These are phyloP conservation scores for Rhexocercosporidium sp. DNA, from an alignment of 2,329 filamentous ascomycete species.

Conservation along the genomic window DNA sequence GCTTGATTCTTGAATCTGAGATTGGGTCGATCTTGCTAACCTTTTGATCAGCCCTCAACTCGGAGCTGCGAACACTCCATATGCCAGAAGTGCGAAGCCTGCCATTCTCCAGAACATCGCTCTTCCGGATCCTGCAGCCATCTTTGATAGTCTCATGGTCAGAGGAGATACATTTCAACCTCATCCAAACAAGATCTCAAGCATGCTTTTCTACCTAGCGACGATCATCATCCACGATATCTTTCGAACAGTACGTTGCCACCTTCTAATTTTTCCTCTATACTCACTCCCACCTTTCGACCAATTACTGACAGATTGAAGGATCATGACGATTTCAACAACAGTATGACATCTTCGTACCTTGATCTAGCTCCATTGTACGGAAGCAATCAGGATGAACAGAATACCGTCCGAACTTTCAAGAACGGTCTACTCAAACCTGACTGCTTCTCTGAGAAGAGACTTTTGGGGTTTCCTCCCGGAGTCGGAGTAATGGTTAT, in stretches of 20 bases:
- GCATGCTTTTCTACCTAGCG: constrained; percentile 76
- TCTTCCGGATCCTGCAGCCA: constrained; percentile 64
- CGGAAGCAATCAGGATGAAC: constrained; percentile 62
- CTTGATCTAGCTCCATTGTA: constrained; percentile 77
- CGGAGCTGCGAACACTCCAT: constrained; percentile 70
- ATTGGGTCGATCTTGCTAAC: background rate
- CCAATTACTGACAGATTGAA: constrained; percentile 18
- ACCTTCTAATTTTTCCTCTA: background rate
- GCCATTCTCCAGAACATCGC: constrained; percentile 65
- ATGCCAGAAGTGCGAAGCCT: constrained; percentile 68
- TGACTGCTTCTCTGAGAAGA: constrained; percentile 73
- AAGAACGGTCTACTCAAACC: constrained; percentile 74
- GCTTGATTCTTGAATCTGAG: no score
- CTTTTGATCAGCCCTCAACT: constrained; percentile 55
- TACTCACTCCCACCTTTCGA: background rate
- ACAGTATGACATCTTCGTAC: constrained; percentile 74
- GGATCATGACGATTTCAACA: constrained; percentile 64
- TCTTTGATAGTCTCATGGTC: constrained; percentile 68
- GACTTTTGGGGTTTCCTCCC: constrained; percentile 72
- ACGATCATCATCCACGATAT: constrained; percentile 71
- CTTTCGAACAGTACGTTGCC: constrained; percentile 58
- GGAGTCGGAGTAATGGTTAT: constrained; percentile 74
- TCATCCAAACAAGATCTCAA: constrained; percentile 75
- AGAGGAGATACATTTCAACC: constrained; percentile 56
- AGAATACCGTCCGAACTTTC: constrained; percentile 62